phyloP scores from a whole-genome alignment of 768 basidiomycete genomes.

The Rhodotorula diobovata region DNA sequence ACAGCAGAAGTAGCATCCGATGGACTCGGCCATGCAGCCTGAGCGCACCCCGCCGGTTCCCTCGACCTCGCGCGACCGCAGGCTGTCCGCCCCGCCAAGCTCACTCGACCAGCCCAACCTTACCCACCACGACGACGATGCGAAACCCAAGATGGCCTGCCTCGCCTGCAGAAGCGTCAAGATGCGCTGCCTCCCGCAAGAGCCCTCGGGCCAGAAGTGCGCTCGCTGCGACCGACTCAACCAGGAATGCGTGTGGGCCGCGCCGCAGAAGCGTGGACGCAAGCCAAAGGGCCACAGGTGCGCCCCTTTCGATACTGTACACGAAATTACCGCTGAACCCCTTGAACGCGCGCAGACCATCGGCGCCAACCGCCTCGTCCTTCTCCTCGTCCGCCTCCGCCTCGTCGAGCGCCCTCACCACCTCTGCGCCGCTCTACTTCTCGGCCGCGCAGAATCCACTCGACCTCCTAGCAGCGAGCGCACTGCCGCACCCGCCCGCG shows the following conservation, averaged over 20 bases:
- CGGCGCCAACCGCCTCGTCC: no score
- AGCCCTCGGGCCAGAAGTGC: not conserved
- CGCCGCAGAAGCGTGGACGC: slow-evolving; percentile 11
- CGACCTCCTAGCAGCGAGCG: slow-evolving; percentile 8
- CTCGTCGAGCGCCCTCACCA: not conserved
- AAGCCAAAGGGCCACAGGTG: slow-evolving; percentile 1
- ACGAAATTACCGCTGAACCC: no score
- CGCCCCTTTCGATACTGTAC: no score
- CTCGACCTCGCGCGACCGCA: no score
- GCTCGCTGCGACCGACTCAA: not conserved
- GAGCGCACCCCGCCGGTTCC: no score
- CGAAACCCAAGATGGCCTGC: not conserved
- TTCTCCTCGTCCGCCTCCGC: not conserved
- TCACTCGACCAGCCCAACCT: not conserved
- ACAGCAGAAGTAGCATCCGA: no score
- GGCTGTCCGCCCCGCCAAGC: no score
- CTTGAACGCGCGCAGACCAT: no score
- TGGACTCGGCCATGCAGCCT: no score
- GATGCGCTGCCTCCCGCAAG: not conserved
- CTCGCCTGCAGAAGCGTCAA: not conserved
- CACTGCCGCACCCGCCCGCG: not conserved
- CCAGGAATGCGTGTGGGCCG: not conserved
- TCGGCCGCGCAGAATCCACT: not conserved
- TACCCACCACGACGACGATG: no score
- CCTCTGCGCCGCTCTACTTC: not conserved